Evolutionary conservation across 345 rosid species (phyloP), one percentile per base, ranked within the genome.

Genomic region (Camelina laxa): DNA sequence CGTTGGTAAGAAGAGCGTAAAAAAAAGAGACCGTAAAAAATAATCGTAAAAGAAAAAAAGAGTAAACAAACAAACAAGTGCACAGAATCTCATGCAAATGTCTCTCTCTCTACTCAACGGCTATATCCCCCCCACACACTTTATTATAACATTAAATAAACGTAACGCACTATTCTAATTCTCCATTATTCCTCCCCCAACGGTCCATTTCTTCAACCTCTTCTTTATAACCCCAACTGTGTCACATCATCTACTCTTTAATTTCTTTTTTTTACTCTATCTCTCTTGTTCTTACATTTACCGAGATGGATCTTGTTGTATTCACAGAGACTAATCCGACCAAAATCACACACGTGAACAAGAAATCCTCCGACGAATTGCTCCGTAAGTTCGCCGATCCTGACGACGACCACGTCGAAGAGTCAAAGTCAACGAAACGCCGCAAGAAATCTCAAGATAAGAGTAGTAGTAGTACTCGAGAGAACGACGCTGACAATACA

Each of bases 351-450:
- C 91, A 85, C 10, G 92, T 94, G 1, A 87, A 75, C 77, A 83
- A 85, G 75, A 94, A 84, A 56, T 88, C 96, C 9, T 94, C 97
- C 0, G 96, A 91, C 45, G 95, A 89, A 80, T 65, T 95, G 75
- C 93, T 92, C n/a, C 80, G 88, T 36, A 95, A 95, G 62, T 95
- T 95, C 65, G 84, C 97, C 0, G 91, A 87, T 1, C 82, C 81
- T 4, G 87, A 75, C 2, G 82, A 76, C 2, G 82, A 60, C 0
- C 82, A 42, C 30, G 30, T 27, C 30, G 30, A 27, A 14, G 81
- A 76, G 6, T 67, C 58, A 13, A 72, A 55, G 21, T 27, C 75
- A 22, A 66, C 71, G 0, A 70, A 75, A 80, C 77, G 87, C 66
- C 74, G 82, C 57, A 84, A 72, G 68, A 82, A 69, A 69, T 35